Evolutionary conservation across 1,139 yeast genomes (phyloP).

Genomic region (Magnusiomyces sp.): DNA sequence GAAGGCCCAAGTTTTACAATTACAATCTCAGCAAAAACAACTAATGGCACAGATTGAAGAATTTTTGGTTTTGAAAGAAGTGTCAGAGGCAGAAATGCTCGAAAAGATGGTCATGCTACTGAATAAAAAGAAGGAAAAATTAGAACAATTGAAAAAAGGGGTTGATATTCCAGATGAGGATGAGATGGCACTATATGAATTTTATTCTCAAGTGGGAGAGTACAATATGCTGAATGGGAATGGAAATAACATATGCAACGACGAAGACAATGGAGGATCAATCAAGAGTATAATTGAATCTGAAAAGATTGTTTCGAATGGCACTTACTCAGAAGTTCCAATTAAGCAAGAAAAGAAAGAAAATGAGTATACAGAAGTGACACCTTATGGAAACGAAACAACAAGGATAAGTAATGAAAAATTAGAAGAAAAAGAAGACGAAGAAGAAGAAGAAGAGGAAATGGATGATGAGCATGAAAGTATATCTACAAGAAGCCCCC

Average conservation of each 20-base stretch:
- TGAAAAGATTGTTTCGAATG: not conserved
- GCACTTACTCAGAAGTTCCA: not conserved
- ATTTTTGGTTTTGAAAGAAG: slow-evolving; percentile 16
- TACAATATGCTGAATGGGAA: slow-evolving; percentile 3
- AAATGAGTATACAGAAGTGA: not conserved
- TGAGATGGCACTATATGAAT: slow-evolving; percentile 14
- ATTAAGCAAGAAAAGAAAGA: not conserved
- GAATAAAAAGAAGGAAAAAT: slow-evolving; percentile 24
- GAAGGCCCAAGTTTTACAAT: slow-evolving; percentile 2
- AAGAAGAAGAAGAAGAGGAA: not conserved
- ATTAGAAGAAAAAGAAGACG: not conserved
- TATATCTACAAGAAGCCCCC: not conserved
- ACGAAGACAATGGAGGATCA: not conserved
- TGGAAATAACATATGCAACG: not conserved
- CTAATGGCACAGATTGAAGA: slow-evolving; percentile 13
- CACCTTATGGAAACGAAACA: not conserved
- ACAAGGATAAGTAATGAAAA: not conserved
- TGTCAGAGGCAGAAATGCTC: slow-evolving; percentile 20
- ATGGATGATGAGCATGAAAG: not conserved
- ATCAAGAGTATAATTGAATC: not conserved
- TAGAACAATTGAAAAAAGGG: slow-evolving; percentile 13
- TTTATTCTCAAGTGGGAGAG: slow-evolving; percentile 10
- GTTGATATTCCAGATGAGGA: slow-evolving; percentile 20
- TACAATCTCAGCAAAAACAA: not conserved
- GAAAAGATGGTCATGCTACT: slow-evolving; percentile 23